phyloP scores from a whole-genome alignment of 148 eudicot species.

The Silene latifolia region DNA sequence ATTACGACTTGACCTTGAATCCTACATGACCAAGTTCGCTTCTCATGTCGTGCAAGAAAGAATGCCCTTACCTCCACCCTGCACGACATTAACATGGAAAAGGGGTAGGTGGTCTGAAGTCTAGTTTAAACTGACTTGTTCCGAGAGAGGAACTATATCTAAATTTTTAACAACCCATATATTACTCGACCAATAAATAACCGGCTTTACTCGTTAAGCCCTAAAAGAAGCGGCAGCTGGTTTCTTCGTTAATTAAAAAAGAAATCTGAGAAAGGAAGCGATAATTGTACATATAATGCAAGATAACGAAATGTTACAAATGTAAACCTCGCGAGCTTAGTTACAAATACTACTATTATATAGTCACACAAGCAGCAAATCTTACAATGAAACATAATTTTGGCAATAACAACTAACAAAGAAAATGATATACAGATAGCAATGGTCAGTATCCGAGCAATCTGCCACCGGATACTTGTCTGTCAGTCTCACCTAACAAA shows the following conservation, averaged over 20 bases:
- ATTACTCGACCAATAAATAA: no score
- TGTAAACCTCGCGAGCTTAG: constrained; percentile 15
- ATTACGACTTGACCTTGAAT: no score
- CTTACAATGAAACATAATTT: constrained; percentile 9
- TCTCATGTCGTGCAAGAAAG: no score
- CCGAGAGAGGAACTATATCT: no score
- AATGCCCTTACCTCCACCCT: no score
- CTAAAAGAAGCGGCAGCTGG: not conserved
- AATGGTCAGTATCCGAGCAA: not conserved
- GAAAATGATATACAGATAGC: constrained; percentile 18
- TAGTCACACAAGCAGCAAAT: constrained; percentile 10
- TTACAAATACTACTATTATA: constrained; percentile 16
- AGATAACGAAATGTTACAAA: constrained; percentile 14
- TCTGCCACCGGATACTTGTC: no score
- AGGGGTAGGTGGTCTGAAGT: no score
- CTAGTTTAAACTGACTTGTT: no score
- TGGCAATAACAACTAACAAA: not conserved
- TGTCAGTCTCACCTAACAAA: constrained; percentile 15
- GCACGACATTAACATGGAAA: no score
- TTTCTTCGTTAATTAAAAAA: not conserved
- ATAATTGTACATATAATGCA: constrained; percentile 20
- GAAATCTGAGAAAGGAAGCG: not conserved
- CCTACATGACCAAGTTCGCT: no score
- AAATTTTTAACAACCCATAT: no score
- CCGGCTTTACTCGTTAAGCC: no score